Evolutionary conservation across 1,284 basidiomycete species (phyloP).

Genomic region (Sparassis latifolia): DNA sequence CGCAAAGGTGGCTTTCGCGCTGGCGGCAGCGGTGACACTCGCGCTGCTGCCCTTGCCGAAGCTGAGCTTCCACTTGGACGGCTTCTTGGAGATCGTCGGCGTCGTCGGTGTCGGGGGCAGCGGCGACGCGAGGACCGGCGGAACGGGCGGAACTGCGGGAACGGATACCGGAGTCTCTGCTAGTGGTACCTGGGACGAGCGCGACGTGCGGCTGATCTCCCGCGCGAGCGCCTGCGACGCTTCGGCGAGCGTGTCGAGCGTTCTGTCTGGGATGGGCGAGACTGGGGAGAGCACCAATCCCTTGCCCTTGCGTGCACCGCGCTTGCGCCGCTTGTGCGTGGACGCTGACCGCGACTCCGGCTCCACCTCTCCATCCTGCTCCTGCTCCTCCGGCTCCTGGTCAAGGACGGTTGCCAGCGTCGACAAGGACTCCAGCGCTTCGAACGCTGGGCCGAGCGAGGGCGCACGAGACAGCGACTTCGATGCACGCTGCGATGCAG

Average conservation of each 20-base stretch:
- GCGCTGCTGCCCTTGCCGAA: slow-evolving; percentile 54
- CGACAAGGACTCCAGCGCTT: slow-evolving; percentile 20
- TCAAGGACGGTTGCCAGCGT: slow-evolving; percentile 26
- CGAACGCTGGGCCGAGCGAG: slow-evolving; percentile 50
- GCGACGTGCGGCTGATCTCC: slow-evolving; percentile 63
- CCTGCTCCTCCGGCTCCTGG: slow-evolving; percentile 44
- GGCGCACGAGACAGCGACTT: slow-evolving; percentile 56
- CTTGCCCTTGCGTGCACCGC: slow-evolving; percentile 72
- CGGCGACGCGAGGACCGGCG: slow-evolving; percentile 10
- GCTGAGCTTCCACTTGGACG: slow-evolving; percentile 73
- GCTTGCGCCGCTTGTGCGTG: slow-evolving; percentile 70
- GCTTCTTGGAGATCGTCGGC: slow-evolving; percentile 55
- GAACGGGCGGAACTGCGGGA: slow-evolving; percentile 8
- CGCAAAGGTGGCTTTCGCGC: slow-evolving; percentile 35
- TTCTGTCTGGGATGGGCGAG: slow-evolving; percentile 33
- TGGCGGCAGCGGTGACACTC: slow-evolving; percentile 26
- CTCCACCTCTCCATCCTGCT: slow-evolving; percentile 29
- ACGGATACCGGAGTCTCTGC: background rate
- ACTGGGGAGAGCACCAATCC: slow-evolving; percentile 26
- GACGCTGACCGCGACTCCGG: slow-evolving; percentile 51
- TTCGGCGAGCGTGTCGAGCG: slow-evolving; percentile 64
- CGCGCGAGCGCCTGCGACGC: slow-evolving; percentile 80
- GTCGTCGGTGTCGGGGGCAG: slow-evolving; percentile 20
- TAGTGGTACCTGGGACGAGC: slow-evolving; percentile 10
- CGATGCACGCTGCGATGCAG: slow-evolving; percentile 39